Evolutionary conservation across 129 eudicot species (phyloP).

Genomic region (Centaurea solstitialis): DNA sequence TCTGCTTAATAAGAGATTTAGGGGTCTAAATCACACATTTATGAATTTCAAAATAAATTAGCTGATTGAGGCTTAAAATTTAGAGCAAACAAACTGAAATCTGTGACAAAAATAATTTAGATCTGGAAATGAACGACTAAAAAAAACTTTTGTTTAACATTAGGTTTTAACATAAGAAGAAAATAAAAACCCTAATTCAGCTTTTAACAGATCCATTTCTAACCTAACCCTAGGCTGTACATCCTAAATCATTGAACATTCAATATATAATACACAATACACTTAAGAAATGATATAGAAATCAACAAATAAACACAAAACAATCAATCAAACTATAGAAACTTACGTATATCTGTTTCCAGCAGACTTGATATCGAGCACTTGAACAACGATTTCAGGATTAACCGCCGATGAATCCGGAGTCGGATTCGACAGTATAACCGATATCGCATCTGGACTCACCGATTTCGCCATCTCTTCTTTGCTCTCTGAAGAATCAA

Average conservation of each 20-base stretch:
- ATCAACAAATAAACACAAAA: background rate
- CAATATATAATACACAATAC: background rate
- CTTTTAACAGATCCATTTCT: background rate
- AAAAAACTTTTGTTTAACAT: background rate
- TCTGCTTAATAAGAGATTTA: background rate
- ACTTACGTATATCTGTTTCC: constrained; percentile 71
- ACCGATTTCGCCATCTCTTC: constrained; percentile 55
- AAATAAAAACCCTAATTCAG: background rate
- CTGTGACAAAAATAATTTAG: background rate
- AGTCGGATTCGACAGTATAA: constrained; percentile 65
- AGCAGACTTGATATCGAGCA: constrained; percentile 67
- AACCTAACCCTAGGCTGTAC: background rate
- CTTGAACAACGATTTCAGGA: constrained; percentile 79
- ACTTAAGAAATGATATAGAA: background rate
- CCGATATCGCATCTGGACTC: constrained; percentile 64
- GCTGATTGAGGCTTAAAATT: too few relatives aligned
- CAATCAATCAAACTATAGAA: background rate
- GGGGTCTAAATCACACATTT: background rate
- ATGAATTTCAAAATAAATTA: background rate
- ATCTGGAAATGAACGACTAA: background rate
- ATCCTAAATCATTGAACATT: background rate
- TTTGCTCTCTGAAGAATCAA: background rate
- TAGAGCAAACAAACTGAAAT: too few relatives aligned
- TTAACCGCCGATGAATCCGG: constrained; percentile 61
- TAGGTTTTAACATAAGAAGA: too few relatives aligned